These are phyloP conservation scores for Fusarium sp. DNA, from an alignment of 2,329 filamentous ascomycete genomes.

Conservation along the genomic window DNA sequence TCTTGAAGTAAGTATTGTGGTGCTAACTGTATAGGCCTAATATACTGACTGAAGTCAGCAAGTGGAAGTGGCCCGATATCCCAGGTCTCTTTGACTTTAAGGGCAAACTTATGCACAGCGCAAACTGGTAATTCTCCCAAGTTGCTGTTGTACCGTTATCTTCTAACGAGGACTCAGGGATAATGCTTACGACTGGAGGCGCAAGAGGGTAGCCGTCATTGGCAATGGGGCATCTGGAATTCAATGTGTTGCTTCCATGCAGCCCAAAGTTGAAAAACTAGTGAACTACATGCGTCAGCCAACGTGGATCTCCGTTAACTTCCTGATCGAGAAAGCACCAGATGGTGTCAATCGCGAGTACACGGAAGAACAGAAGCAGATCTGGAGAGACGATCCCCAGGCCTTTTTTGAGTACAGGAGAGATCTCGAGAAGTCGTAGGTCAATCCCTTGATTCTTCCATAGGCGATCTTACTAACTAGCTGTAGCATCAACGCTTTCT, in stretches of 20 bases:
- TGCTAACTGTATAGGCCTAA: rapidly evolving
- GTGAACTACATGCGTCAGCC: constrained; percentile 12
- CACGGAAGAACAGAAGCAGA: constrained; percentile 1
- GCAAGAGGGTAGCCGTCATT: constrained; percentile 5
- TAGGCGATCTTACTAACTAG: not conserved
- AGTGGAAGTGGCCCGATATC: constrained; percentile 18
- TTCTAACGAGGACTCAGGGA: not conserved
- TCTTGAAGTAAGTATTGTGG: not conserved
- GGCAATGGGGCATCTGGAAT: constrained; percentile 8
- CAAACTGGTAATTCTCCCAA: not conserved
- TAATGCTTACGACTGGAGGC: not conserved
- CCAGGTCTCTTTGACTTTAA: constrained; percentile 11
- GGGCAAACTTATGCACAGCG: constrained; percentile 6
- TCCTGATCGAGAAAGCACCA: not conserved
- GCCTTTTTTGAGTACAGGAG: not conserved
- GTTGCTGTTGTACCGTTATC: rapidly evolving
- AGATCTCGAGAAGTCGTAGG: constrained; percentile 9
- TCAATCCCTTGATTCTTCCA: not conserved
- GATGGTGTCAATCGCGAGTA: constrained; percentile 4
- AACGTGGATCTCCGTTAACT: constrained; percentile 11
- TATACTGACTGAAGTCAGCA: not conserved
- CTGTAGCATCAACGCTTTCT: constrained; percentile 1
- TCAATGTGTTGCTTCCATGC: constrained; percentile 1
- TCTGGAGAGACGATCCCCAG: constrained; percentile 1
- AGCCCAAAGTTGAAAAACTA: not conserved